Base-by-base conservation (phyloP, 75 land plant genomes). In the Cunninghamia lanceolata region DNA sequence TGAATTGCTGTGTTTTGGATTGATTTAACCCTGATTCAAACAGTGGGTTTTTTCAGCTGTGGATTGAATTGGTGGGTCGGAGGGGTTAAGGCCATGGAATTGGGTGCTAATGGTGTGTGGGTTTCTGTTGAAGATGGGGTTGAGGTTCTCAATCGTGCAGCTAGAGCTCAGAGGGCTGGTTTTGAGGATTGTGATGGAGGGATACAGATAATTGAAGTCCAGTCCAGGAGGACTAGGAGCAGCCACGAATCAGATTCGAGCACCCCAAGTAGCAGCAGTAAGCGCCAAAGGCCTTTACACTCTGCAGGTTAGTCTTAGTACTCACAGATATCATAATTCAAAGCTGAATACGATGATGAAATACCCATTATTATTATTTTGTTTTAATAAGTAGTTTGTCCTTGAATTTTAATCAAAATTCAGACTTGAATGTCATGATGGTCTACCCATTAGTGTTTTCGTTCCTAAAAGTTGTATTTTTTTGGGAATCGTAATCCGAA, bases 121-220 rank as follows among this genome's bases (percentile, higher is more conserved):
- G 47, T 79, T 79, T 15, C 45, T 79, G 47, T 79, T 79, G 82
- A 79, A 79, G 46, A 79, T 42, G 82, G 82, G 46, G 82, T 42
- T 25, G 82, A 79, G 82, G n/a, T 79, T 28, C 82, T 79, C n/a
- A 43, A 43, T 79, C n/a, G n/a, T 42, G n/a, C 9, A 25, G 47
- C 82, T 43, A 25, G 10, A 28, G 46, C 30, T 42, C n/a, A 21
- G 3, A 36, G 42, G 28, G 43, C 6, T 25, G 82, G 46, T 21
- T 25, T 8, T 79, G 43, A 76, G 42, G 46, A 43, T 42, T 19
- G 19, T 25, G 46, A 79, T 79, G 82, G 43, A 25, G 45, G 38
- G 45, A 7, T 63, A 21, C 46, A 79, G 45, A 79, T 42, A 79
- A 42, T 79, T 43, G 82, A 79, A 79, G 82, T 46, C 47, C 25